Evolutionary conservation across 2,329 filamentous ascomycete species (phyloP), one percentile per base, ranked within the genome.

Genomic region (Sclerotinia trifoliorum): DNA sequence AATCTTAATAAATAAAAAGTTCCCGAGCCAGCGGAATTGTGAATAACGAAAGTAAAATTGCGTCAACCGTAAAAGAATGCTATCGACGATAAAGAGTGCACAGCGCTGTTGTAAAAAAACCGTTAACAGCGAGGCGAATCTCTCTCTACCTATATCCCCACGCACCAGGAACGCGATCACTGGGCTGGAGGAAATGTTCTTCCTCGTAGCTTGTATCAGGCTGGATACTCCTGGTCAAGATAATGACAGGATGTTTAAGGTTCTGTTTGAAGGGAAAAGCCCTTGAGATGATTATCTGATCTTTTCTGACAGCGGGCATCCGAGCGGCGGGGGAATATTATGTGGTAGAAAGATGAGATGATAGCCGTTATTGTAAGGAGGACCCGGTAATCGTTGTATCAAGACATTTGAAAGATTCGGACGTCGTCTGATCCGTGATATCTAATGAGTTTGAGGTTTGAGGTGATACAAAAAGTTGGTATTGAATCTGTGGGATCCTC

Each of bases 251-350:
- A 71, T 77, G 74, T 76, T 75, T 76, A 73, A 79, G 75, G 75
- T 78, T 77, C 78, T 75, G 74, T 77, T 79, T 77, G 78, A 81
- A 80, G 78, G 76, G 81, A 80, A 72, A 70, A 76, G 81, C 81
- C 82, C 82, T 84, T 71, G 80, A 81, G 80, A 81, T 80, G 74
- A 78, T 78, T 74, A 82, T 83, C 79, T 79, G 81, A 80, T 84
- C 81, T 83, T 83, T 82, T 74, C 80, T 80, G 77, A 81, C 80
- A 79, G 82, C 79, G 76, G 80, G 84, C 84, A 86, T 85, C 78
- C 81, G 83, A 80, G 80, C 83, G 81, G 65, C 56, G 65, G 55
- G 55, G 46, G 35, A 32, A 42, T 51, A 62, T 66, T 58, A 48
- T 24, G 63, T 39, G 51, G 51, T 46, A 24, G 39, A 24, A 49